Base-by-base conservation (phyloP, 2,329 filamentous ascomycete species). In the Dothidotthia symphoricarpi region DNA sequence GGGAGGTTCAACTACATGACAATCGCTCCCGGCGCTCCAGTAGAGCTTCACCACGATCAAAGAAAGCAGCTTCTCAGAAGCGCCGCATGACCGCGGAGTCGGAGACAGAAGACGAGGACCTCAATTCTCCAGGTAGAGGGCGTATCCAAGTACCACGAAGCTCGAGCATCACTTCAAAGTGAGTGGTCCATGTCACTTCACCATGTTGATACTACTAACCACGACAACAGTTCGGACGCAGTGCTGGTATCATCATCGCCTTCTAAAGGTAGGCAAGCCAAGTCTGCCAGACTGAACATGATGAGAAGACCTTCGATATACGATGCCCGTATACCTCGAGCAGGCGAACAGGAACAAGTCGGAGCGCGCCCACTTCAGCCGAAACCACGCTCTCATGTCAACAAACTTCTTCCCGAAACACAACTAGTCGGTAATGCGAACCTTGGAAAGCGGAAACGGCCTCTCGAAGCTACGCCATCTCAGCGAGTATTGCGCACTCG, bases 271-370 rank as follows among this genome's bases (percentile, higher is more conserved):
- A 31, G 12, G 12, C 31, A 37, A 10, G 29, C 39, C 10, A 36
- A 39, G 24, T 54, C 54, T 17, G 54, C 52, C 6, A 43, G 50
- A 19, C 37, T 34, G 12, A 49, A 44, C 17, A 34, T 57, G 19
- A 45, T 56, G 38, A 51, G 49, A 29, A 40, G 54, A 8, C 36
- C 46, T 4, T 56, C 51, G 4, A 56, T 56, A 8, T 40, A 46
- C 14, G 34, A 55, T 26, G 41, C 51, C 3, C 50, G 44, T 24
- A 28, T 51, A 9, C 19, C 42, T 14, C 34, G 29, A n/a, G 15
- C 12, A 9, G 30, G 34, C 14, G 28, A 41, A 17, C 3, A 17
- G 11, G 31, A 9, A 13, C 32, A 30, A 15, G 9, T 9, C 19
- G 9, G 19, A 9, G 19, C 19, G 19, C 19, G 19, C 9, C 19